A percentile compares a stretch with the other conserved stretches of the same genome.
phyloP scores from a whole-genome alignment of 495 filamentous ascomycete species.

The Stereocaulon alpinum region DNA sequence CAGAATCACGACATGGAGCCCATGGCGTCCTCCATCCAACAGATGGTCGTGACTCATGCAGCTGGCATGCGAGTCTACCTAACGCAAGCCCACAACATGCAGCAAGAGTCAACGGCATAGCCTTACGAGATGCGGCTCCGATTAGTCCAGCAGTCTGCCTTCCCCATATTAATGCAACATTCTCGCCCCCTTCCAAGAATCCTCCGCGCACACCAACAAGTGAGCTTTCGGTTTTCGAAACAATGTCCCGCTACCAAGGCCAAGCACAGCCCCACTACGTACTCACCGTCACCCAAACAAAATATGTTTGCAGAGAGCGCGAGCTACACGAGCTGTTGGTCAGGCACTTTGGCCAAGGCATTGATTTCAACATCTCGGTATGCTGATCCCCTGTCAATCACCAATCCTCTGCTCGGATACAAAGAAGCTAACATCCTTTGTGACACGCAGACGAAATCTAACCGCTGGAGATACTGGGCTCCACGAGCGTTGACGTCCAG shows the following conservation, averaged over 20 bases:
- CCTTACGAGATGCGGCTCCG: not conserved
- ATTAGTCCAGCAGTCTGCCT: not conserved
- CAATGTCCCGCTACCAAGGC: not conserved
- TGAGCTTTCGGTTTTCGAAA: not conserved
- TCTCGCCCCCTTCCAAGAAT: not conserved
- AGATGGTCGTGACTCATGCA: no score
- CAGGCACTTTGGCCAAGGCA: not conserved
- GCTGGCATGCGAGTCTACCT: not conserved
- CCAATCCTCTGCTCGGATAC: no score
- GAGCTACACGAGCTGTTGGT: not conserved
- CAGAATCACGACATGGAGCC: no score
- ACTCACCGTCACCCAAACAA: not conserved
- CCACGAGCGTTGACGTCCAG: not conserved
- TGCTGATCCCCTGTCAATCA: not conserved
- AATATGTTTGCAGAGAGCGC: not conserved
- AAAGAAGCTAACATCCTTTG: not conserved
- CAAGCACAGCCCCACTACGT: not conserved
- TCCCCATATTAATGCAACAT: not conserved
- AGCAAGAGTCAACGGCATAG: not conserved
- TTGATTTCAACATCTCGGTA: conserved; percentile 7
- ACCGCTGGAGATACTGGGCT: conserved; percentile 9
- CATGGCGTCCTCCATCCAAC: no score
- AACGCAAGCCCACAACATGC: not conserved
- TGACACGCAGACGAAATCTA: not conserved
- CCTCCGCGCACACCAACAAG: not conserved